Percentiles rank a stretch among this genome's conserved stretches.
Conservation (phyloP, 2,329 filamentous ascomycete species). For the Colletotrichum sp. region DNA sequence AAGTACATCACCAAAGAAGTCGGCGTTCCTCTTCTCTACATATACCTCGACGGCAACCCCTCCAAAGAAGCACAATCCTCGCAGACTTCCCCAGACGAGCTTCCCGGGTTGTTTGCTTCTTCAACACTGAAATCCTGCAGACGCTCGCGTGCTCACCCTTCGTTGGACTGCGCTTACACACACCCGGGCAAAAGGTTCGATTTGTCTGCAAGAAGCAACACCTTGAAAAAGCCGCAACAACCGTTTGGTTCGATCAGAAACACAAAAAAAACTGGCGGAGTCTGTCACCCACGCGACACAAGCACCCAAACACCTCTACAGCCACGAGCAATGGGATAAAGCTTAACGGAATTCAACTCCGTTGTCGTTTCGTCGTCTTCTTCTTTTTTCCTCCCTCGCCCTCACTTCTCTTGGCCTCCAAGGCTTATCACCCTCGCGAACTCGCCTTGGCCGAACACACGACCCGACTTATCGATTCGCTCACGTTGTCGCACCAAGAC, state of each 20-base stretch:
- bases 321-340: slow-evolving; percentile 19
- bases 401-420: background rate
- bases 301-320: background rate
- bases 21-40: background rate
- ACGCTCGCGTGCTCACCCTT: background rate
- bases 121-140: background rate
- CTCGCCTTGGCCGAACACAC: background rate
- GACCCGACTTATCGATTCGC: background rate
- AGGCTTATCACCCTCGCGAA: background rate
- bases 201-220: background rate
- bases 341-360: background rate
- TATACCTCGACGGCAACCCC: background rate
- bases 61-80: background rate
- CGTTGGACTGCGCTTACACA: background rate
- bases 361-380: background rate
- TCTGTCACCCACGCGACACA: background rate
- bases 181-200: background rate
- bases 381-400: background rate
- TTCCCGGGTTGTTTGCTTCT: background rate
- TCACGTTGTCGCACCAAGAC: slow-evolving; percentile 2
- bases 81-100: background rate
- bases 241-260: background rate
- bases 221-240: background rate
- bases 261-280: background rate
- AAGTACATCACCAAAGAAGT: background rate